phyloP scores from a whole-genome alignment of 1,284 basidiomycete genomes.

The Ganoderma resinaceum region DNA sequence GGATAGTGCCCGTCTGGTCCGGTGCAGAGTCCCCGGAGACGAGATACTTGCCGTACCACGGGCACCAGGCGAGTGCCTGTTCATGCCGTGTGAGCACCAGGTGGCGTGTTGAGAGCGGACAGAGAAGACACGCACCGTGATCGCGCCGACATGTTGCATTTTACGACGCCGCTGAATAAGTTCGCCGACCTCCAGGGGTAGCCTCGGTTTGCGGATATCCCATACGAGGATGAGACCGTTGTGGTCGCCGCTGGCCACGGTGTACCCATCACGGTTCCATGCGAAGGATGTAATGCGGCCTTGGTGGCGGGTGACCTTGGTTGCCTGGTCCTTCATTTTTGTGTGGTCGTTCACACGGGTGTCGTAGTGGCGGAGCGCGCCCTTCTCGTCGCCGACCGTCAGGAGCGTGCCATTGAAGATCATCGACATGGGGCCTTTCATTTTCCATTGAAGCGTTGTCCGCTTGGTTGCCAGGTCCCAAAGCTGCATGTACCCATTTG shows the following conservation, averaged over 20 bases:
- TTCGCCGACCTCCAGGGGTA: constrained; percentile 62
- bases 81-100: constrained; percentile 2
- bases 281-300: constrained; percentile 51
- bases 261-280: constrained; percentile 57
- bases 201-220: constrained; percentile 51
- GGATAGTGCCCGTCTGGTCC: constrained; percentile 72
- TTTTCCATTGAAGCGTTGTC: constrained; percentile 49
- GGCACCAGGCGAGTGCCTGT: constrained; percentile 91
- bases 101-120: constrained; percentile 8
- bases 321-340: constrained; percentile 61
- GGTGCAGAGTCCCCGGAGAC: constrained; percentile 83
- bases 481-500: constrained; percentile 55
- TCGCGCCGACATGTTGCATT: constrained; percentile 41
- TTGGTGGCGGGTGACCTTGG: constrained; percentile 58
- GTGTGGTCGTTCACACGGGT: constrained; percentile 49
- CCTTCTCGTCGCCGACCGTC: constrained; percentile 55
- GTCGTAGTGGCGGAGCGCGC: constrained; percentile 60
- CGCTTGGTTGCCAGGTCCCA: constrained; percentile 60
- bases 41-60: constrained; percentile 86
- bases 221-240: constrained; percentile 59
- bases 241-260: constrained; percentile 61
- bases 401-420: constrained; percentile 55
- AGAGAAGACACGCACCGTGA: constrained; percentile 33
- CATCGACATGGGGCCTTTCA: constrained; percentile 54
- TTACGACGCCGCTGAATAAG: constrained; percentile 59